Conservation (phyloP, 345 rosid species). For the Gossypium australe region DNA sequence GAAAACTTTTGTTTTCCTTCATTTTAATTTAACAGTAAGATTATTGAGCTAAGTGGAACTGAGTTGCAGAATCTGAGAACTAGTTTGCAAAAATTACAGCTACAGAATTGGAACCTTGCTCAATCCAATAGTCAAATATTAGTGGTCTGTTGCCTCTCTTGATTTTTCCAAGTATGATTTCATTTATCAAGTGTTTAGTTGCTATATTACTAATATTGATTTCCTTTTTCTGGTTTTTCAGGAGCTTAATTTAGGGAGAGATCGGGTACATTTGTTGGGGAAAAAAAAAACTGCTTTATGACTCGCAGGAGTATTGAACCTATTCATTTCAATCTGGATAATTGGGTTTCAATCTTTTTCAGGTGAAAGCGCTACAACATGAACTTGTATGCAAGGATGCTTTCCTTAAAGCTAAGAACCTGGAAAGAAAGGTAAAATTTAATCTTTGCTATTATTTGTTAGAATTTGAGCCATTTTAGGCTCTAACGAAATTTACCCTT, state of each 20-base stretch:
- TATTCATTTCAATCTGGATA: background rate
- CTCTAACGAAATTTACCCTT: background rate
- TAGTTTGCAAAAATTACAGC: slow-evolving; percentile 44
- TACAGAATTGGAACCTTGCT: slow-evolving; percentile 60
- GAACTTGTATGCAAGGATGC: slow-evolving; percentile 53
- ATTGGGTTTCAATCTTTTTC: slow-evolving; percentile 10
- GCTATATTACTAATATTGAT: slow-evolving; percentile 2
- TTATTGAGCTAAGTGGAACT: slow-evolving; percentile 44
- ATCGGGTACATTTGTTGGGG: slow-evolving; percentile 27
- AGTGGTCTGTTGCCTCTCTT: slow-evolving; percentile 39
- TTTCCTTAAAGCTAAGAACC: slow-evolving; percentile 34
- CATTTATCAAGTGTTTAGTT: background rate
- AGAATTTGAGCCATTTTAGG: background rate
- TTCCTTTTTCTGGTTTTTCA: slow-evolving; percentile 20
- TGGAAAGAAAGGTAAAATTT: slow-evolving; percentile 24
- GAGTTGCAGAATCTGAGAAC: slow-evolving; percentile 42
- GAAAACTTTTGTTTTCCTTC: slow-evolving; percentile 22
- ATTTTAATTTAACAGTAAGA: slow-evolving; percentile 38
- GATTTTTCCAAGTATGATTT: background rate
- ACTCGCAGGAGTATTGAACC: background rate
- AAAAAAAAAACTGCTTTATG: background rate
- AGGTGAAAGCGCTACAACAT: slow-evolving; percentile 52
- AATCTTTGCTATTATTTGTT: background rate
- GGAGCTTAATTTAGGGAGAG: slow-evolving; percentile 60
- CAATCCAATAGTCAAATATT: slow-evolving; percentile 52